phyloP scores from a whole-genome alignment of 2,329 filamentous ascomycete species.

The Zymoseptoria tritici region DNA sequence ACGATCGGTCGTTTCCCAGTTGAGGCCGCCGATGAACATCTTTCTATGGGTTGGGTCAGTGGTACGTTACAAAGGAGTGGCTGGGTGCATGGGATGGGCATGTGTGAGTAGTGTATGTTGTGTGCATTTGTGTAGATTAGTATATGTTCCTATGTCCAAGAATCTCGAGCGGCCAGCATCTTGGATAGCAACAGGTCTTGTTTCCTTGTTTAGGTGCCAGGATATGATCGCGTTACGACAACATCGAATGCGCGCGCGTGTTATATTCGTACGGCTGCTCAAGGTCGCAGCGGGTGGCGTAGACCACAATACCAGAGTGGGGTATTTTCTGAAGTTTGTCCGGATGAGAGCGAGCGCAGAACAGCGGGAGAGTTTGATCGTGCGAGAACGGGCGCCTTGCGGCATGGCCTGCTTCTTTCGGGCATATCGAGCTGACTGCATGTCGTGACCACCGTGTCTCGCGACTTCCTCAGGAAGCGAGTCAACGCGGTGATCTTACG shows the following conservation, averaged over 20 bases:
- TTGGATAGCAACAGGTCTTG: not conserved
- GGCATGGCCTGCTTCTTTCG: conserved; percentile 8
- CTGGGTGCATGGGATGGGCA: conserved; percentile 1
- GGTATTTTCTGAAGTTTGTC: conserved; percentile 13
- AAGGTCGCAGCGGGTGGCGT: not conserved
- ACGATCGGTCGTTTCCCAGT: conserved; percentile 99
- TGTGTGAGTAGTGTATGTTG: not conserved
- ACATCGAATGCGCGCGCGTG: not conserved
- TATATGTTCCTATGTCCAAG: not conserved
- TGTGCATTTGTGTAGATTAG: not conserved
- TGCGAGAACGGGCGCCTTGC: conserved; percentile 1
- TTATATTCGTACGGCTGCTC: not conserved
- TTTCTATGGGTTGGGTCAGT: conserved; percentile 56
- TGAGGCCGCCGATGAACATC: conserved; percentile 98
- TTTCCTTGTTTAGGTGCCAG: not conserved
- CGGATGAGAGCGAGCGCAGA: conserved; percentile 7
- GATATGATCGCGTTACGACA: not conserved
- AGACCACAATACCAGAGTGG: not conserved
- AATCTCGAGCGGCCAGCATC: not conserved
- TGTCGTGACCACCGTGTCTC: conserved; percentile 12
- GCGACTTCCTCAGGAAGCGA: not conserved
- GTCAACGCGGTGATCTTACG: conserved; percentile 6
- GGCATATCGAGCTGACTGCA: conserved; percentile 22
- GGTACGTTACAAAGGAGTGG: conserved; percentile 14
- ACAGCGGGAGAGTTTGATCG: conserved; percentile 2